Percentiles rank a stretch among this genome's conserved stretches.
phyloP scores from a whole-genome alignment of 1,284 basidiomycete genomes.

The Naganishia liquefaciens region DNA sequence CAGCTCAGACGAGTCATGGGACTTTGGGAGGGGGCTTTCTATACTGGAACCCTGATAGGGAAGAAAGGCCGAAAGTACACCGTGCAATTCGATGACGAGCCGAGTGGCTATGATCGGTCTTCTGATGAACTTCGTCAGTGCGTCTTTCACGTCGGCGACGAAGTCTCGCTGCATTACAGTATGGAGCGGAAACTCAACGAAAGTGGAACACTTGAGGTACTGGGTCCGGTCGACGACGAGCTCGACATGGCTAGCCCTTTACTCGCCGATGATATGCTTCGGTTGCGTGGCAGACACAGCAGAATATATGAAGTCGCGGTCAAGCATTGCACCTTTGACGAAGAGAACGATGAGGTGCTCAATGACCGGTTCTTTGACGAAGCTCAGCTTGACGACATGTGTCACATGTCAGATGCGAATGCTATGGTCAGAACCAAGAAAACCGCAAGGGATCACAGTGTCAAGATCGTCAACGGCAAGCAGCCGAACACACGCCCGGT shows the following conservation, averaged over 20 bases:
- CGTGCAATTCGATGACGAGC: slow-evolving; percentile 2
- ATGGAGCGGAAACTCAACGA: slow-evolving; percentile 2
- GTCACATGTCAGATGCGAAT: neutral
- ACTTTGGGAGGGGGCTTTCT: slow-evolving; percentile 11
- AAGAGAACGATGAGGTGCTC: slow-evolving; percentile 18
- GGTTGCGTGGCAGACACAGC: slow-evolving; percentile 1
- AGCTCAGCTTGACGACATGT: neutral
- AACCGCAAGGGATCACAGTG: neutral
- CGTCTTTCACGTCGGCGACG: slow-evolving; percentile 17
- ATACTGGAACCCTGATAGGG: slow-evolving; percentile 15
- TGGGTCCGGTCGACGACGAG: slow-evolving; percentile 2
- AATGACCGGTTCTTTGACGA: slow-evolving; percentile 9
- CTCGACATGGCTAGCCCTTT: slow-evolving; percentile 12
- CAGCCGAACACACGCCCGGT: neutral
- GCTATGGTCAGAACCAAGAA: neutral
- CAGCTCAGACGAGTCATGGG: slow-evolving; percentile 10
- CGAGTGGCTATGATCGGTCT: neutral
- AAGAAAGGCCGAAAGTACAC: slow-evolving; percentile 13
- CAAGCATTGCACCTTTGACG: slow-evolving; percentile 14
- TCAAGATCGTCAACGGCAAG: neutral
- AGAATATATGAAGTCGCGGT: slow-evolving; percentile 16
- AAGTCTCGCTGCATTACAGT: neutral
- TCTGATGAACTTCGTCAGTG: slow-evolving; percentile 22
- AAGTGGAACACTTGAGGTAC: slow-evolving; percentile 7
- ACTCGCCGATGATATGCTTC: slow-evolving; percentile 12